phyloP scores from a whole-genome alignment of 2,329 filamentous ascomycete genomes.

The Alternaria alternata region DNA sequence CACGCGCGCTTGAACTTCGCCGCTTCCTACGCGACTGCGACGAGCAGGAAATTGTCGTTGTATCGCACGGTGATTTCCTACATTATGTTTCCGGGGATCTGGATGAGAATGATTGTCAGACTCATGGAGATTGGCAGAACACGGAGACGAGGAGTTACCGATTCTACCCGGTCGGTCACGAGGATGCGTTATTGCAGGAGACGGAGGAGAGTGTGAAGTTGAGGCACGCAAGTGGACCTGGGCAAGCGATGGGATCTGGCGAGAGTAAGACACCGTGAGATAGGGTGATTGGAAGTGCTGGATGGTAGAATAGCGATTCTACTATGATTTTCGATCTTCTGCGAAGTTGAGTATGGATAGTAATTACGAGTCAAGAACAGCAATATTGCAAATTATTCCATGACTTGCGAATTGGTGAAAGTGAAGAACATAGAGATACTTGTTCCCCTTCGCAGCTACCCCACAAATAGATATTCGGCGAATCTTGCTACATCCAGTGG shows the following conservation, averaged over 20 bases:
- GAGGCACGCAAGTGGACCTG: slow-evolving; percentile 10
- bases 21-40: slow-evolving; percentile 10
- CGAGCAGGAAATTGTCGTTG: slow-evolving; percentile 58
- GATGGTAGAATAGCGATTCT: not conserved
- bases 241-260: slow-evolving; percentile 4
- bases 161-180: slow-evolving; percentile 4
- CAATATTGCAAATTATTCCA: too few relatives aligned
- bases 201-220: slow-evolving; percentile 13
- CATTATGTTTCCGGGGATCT: slow-evolving; percentile 81
- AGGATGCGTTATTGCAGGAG: slow-evolving; percentile 14
- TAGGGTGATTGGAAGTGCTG: not conserved
- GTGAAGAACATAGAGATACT: not conserved
- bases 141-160: slow-evolving; percentile 12
- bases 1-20: slow-evolving; percentile 12
- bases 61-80: slow-evolving; percentile 82
- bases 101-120: not conserved
- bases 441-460: not conserved
- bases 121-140: slow-evolving; percentile 6
- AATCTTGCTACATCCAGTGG: not conserved
- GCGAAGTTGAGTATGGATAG: not conserved
- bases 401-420: too few relatives aligned
- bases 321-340: too few relatives aligned
- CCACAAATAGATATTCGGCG: not conserved
- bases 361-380: too few relatives aligned
- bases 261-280: not conserved